These are phyloP conservation scores for Jasminum sambac DNA, from an alignment of 257 asterid species.

Conservation along the genomic window DNA sequence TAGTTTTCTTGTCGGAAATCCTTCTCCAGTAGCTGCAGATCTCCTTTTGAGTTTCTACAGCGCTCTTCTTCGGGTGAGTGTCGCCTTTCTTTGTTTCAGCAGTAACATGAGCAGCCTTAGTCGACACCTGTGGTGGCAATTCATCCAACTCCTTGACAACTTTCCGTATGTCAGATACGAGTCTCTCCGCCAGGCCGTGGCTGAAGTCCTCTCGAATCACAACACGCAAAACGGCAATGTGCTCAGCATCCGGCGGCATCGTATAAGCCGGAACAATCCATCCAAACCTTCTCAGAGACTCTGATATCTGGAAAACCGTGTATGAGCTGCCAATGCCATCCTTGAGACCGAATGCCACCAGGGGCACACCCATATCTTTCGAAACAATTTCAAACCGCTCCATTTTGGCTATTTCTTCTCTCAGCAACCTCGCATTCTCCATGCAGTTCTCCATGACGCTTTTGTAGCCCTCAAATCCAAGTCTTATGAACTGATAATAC, in stretches of 20 bases:
- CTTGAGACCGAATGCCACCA: constrained; percentile 69
- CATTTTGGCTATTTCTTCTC: constrained; percentile 46
- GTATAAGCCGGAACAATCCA: constrained; percentile 88
- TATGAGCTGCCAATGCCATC: constrained; percentile 52
- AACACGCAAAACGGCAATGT: constrained; percentile 54
- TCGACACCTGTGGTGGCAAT: constrained; percentile 36
- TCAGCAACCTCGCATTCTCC: constrained; percentile 47
- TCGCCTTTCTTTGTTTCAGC: constrained; percentile 15
- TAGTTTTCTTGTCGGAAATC: constrained; percentile 52
- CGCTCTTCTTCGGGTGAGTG: constrained; percentile 22
- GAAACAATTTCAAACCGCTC: constrained; percentile 62
- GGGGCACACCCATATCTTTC: constrained; percentile 68
- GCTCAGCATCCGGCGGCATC: constrained; percentile 73
- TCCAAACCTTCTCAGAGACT: constrained; percentile 66
- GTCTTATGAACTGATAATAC: constrained; percentile 82
- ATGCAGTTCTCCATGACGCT: constrained; percentile 65
- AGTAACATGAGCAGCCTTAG: constrained; percentile 31
- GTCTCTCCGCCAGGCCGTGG: constrained; percentile 62
- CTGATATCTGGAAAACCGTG: constrained; percentile 67
- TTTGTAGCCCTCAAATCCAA: constrained; percentile 82
- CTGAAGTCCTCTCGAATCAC: constrained; percentile 75
- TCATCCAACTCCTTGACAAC: constrained; percentile 54
- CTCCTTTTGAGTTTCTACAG: constrained; percentile 32
- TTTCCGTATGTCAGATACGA: constrained; percentile 46
- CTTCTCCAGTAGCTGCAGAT: constrained; percentile 55